phyloP scores from a whole-genome alignment of 257 asterid species.

The Handroanthus guayacan region DNA sequence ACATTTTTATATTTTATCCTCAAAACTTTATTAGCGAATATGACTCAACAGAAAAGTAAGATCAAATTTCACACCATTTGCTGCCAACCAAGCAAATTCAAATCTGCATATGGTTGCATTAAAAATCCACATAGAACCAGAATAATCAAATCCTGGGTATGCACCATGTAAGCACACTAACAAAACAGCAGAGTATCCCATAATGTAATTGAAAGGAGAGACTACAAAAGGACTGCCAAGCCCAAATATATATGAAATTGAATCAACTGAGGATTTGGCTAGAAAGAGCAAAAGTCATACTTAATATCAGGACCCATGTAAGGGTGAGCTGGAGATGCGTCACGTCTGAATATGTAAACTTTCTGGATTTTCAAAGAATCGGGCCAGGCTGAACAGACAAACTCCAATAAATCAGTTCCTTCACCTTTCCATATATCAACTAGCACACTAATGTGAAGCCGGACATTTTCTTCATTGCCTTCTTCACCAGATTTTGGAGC shows the following conservation, averaged over 20 bases:
- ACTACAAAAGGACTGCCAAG: not conserved
- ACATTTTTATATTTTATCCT: not conserved
- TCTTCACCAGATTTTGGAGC: constrained; percentile 43
- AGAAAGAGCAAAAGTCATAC: constrained; percentile 38
- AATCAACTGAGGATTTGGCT: not conserved
- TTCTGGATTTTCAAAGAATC: constrained; percentile 61
- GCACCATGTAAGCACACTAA: not conserved
- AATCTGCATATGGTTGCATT: not conserved
- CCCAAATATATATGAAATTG: not conserved
- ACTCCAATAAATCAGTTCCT: constrained; percentile 48
- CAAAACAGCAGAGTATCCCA: not conserved
- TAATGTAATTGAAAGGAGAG: not conserved
- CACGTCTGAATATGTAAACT: constrained; percentile 50
- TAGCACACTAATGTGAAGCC: constrained; percentile 57
- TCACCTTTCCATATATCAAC: constrained; percentile 65
- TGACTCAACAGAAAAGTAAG: not conserved
- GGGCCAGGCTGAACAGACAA: constrained; percentile 71
- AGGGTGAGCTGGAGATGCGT: constrained; percentile 43
- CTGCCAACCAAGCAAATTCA: not conserved
- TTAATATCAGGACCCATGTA: constrained; percentile 70
- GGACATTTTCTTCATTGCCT: constrained; percentile 38
- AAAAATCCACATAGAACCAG: constrained; percentile 12
- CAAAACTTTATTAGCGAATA: not conserved
- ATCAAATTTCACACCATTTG: not conserved
- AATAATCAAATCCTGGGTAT: not conserved